Base-by-base conservation (phyloP, 108 stramenopile species). In the Fistulifera pelliculosa region DNA sequence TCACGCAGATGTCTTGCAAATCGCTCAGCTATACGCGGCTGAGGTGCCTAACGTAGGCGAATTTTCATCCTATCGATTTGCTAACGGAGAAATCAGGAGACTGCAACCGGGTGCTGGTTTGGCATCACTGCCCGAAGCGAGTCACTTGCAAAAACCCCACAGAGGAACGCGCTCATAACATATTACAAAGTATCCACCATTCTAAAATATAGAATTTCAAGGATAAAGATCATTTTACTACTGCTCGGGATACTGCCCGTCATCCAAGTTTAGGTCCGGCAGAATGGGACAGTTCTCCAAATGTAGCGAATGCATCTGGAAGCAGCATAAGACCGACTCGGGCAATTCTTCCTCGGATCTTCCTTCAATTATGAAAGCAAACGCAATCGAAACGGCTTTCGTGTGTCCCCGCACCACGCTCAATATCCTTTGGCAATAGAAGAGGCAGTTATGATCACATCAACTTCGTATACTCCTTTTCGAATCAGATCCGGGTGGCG, bases 361-460 rank as follows among this genome's bases (percentile, higher is more conserved):
- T 22, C 85, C 93, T 65, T 94, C 93, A 52, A 94, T 83, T 47
- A 94, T 89, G 45, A 94, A 83, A 12, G 84, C 89, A 62, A 94
- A 85, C 15, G 85, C 93, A 58, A 94, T 79, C 23, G 80, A 70
- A 25, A 94, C 56, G 10, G 71, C 54, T 43, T 83, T 85, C 12
- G 87, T 83, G 53, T 87, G 87, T 24, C 85, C 79, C 65, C 83
- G 87, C 27, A 94, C 93, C 8, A 94, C 85, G 64, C 76, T 87
- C 57, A 94, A 64, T 51, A 94, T 91, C 88, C 87, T 58, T 88
- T 86, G 40, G 89, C 93, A 60, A 90, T 76, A 27, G 72, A 69
- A 26, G 83, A 85, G 8, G 83, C 83, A 38, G 87, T 74, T 11
- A 94, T 81, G 25, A 86, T 82, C 13, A 89, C 74, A 70, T 89